Evolutionary conservation across 257 asterid genomes (phyloP).

Genomic region (Solanum pinnatisectum): DNA sequence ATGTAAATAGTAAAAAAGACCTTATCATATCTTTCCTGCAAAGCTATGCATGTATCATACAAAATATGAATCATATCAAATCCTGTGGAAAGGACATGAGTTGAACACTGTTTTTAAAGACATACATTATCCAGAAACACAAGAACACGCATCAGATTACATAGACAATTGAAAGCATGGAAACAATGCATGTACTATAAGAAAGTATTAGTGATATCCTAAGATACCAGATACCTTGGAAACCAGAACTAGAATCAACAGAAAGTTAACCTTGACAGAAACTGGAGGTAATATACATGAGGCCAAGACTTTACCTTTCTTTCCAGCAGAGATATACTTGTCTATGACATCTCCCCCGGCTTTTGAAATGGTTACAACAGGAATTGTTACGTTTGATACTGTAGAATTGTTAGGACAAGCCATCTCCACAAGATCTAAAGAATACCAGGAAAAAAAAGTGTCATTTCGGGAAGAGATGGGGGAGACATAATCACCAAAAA

Average conservation of each 20-base stretch:
- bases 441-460: constrained; percentile 15
- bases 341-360: constrained; percentile 71
- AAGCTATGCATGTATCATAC: not conserved
- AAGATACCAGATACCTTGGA: not conserved
- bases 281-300: not conserved
- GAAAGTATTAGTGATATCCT: not conserved
- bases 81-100: not conserved
- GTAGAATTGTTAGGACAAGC: constrained; percentile 57
- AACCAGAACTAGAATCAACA: not conserved
- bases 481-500: not conserved
- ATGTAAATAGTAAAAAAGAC: not conserved
- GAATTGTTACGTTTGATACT: constrained; percentile 42
- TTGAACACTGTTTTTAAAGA: not conserved
- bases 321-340: constrained; percentile 46
- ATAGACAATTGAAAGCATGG: not conserved
- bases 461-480: constrained; percentile 4
- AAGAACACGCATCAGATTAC: not conserved
- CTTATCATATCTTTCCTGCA: not conserved
- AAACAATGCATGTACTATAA: not conserved
- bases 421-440: constrained; percentile 75
- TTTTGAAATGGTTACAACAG: constrained; percentile 68
- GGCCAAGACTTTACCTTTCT: constrained; percentile 34
- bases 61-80: not conserved
- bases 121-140: not conserved
- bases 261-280: not conserved